These are phyloP conservation scores for Cyberlindnera xishuangbannaensis DNA, from an alignment of 805 yeast species.

Conservation along the genomic window DNA sequence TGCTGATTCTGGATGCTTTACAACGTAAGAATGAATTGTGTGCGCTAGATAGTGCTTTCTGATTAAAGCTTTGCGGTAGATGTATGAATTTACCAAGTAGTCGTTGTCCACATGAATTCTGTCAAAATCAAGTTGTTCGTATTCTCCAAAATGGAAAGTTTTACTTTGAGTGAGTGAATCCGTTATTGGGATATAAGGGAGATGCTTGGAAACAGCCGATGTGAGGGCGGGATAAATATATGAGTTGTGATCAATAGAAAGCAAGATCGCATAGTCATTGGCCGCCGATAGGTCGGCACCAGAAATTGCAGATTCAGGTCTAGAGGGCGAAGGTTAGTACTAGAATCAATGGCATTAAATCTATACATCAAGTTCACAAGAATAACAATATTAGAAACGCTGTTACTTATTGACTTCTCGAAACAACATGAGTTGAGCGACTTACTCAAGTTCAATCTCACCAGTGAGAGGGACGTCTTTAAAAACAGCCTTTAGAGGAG, in stretches of 20 bases:
- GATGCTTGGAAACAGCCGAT: conserved; percentile 25
- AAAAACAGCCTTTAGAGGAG: conserved; percentile 71
- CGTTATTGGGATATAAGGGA: conserved; percentile 30
- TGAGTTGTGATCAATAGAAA: conserved; percentile 31
- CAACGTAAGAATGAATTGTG: conserved; percentile 66
- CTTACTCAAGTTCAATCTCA: conserved; percentile 43
- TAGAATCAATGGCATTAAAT: too few relatives aligned
- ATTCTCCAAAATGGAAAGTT: conserved; percentile 79
- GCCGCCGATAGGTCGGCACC: too few relatives aligned
- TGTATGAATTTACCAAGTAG: conserved; percentile 72
- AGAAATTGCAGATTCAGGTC: too few relatives aligned
- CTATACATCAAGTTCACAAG: neutral
- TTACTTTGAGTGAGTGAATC: conserved; percentile 20
- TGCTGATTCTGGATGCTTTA: conserved; percentile 67
- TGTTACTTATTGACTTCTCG: too few relatives aligned
- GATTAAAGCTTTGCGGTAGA: conserved; percentile 85
- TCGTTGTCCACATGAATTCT: conserved; percentile 36
- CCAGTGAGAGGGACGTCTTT: conserved; percentile 50
- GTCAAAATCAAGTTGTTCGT: conserved; percentile 83
- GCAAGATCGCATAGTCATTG: too few relatives aligned
- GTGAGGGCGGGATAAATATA: conserved; percentile 37
- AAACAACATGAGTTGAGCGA: too few relatives aligned
- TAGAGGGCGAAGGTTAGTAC: too few relatives aligned
- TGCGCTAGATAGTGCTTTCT: conserved; percentile 87
- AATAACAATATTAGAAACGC: too few relatives aligned